A percentile compares a stretch with the other conserved stretches of the same genome.
Evolutionary conservation across 164 flowering plant genomes (phyloP).

Genomic region (Warburgia ugandensis): DNA sequence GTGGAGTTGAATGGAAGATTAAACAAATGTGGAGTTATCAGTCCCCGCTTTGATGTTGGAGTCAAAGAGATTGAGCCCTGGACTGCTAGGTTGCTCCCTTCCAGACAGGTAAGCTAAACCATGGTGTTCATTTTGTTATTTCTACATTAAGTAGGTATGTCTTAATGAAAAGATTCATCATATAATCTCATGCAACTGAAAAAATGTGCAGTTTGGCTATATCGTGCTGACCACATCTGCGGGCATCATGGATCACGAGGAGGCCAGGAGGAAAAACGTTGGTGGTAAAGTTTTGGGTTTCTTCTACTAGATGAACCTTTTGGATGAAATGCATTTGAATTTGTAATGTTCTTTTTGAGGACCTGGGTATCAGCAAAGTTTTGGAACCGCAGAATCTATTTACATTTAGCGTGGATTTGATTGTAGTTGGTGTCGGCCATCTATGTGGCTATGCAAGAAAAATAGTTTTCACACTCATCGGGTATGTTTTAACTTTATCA

Average conservation of each 20-base stretch:
- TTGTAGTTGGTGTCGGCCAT: no score
- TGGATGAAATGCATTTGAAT: no score
- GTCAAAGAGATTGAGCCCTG: constrained; percentile 22
- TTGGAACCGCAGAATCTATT: no score
- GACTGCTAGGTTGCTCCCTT: constrained; percentile 26
- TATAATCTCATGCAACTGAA: background rate
- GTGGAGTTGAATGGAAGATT: constrained; percentile 24
- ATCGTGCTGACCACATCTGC: constrained; percentile 32
- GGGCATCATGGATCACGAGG: constrained; percentile 38
- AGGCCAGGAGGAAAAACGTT: constrained; percentile 33
- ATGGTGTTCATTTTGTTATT: background rate
- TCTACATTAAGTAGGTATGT: background rate
- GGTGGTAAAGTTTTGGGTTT: constrained; percentile 30
- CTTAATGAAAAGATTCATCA: background rate
- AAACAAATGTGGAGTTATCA: constrained; percentile 25
- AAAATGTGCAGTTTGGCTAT: constrained; percentile 3
- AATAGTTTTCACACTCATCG: no score
- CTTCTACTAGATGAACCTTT: constrained; percentile 20
- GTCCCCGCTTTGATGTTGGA: constrained; percentile 28
- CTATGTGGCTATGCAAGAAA: no score
- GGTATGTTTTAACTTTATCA: no score
- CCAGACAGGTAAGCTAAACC: constrained; percentile 22
- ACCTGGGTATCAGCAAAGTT: no score
- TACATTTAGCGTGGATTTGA: no score
- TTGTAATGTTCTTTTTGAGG: no score